Evolutionary conservation across 2,329 filamentous ascomycete genomes (phyloP).

Genomic region (Xylaria digitata): DNA sequence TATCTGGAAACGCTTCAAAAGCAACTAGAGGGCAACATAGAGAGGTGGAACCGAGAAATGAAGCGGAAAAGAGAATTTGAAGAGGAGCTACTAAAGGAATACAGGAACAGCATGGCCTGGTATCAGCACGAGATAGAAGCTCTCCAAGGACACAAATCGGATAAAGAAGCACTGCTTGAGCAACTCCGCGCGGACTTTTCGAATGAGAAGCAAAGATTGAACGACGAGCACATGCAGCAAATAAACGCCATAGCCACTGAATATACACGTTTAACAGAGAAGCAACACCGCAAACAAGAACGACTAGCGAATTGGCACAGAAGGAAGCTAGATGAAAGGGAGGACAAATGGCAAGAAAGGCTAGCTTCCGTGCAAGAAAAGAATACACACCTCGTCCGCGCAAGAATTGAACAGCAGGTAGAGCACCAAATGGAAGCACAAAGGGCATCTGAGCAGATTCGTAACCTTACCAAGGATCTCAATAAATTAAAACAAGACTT

Average conservation of each 20-base stretch:
- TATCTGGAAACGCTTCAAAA: conserved; percentile 12
- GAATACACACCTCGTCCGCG: conserved; percentile 1
- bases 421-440: conserved; percentile 3
- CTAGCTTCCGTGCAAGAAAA: conserved; percentile 7
- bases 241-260: neutral
- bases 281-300: conserved; percentile 15
- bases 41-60: conserved; percentile 21
- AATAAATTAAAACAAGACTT: conserved; percentile 14
- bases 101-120: conserved; percentile 1
- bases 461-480: neutral
- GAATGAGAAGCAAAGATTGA: conserved; percentile 6
- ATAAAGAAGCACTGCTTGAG: conserved; percentile 18
- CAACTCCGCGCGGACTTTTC: neutral
- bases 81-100: conserved; percentile 1
- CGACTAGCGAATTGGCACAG: conserved; percentile 8
- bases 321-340: conserved; percentile 2
- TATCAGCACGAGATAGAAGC: conserved; percentile 24
- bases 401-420: conserved; percentile 1
- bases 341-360: conserved; percentile 2
- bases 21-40: conserved; percentile 13
- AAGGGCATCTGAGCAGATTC: conserved; percentile 2
- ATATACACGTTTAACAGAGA: conserved; percentile 10
- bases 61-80: conserved; percentile 27
- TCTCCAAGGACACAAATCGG: conserved; percentile 10
- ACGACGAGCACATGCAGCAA: neutral